A percentile compares a stretch with the other conserved stretches of the same genome.
Conservation (phyloP, 208 protist genomes). For the Willaertia magna region DNA sequence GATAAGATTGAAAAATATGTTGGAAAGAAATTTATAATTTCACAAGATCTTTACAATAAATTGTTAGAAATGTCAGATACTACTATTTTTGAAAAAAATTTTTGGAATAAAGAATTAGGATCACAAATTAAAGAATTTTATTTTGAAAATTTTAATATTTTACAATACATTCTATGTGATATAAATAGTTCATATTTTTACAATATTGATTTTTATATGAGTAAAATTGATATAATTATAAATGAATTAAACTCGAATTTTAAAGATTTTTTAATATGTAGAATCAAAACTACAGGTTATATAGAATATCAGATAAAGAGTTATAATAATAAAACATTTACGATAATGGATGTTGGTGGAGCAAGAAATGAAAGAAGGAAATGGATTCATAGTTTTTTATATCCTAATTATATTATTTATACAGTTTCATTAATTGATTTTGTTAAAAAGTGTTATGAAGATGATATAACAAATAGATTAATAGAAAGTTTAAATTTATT, state of each 20-base stretch:
- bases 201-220: too few species aligned
- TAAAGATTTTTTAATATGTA: not conserved
- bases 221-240: too few species aligned
- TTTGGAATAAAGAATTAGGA: too few species aligned
- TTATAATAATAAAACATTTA: not conserved
- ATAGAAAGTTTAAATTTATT: not conserved
- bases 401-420: not conserved
- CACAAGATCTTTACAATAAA: too few species aligned
- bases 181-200: too few species aligned
- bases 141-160: too few species aligned
- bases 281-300: not conserved
- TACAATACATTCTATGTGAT: too few species aligned
- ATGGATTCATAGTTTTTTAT: constrained; percentile 23
- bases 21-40: too few species aligned
- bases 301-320: not conserved
- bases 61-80: too few species aligned
- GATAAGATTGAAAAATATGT: too few species aligned
- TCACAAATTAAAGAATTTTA: not conserved
- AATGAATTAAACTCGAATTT: not conserved
- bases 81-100: too few species aligned
- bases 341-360: not conserved
- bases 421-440: not conserved
- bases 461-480: not conserved
- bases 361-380: not conserved
- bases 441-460: not conserved